A percentile compares a stretch with the other conserved stretches of the same genome.
phyloP scores from a whole-genome alignment of 805 yeast genomes.

The Lachancea cidri region DNA sequence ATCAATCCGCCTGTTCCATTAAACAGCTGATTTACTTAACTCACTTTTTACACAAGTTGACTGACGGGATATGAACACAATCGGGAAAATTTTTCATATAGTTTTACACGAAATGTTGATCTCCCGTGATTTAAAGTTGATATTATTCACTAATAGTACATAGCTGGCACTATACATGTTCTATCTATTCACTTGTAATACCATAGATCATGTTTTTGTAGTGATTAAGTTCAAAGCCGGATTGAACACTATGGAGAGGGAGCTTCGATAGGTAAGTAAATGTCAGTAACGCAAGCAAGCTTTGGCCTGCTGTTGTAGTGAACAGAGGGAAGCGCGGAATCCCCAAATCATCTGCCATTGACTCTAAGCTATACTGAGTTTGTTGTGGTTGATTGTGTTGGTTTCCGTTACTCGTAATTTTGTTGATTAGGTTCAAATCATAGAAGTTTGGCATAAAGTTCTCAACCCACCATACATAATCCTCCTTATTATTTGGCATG shows the following conservation, averaged over 20 bases:
- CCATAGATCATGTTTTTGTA: slow-evolving; percentile 53
- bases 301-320: slow-evolving; percentile 58
- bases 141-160: too few relatives aligned
- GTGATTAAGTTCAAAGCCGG: slow-evolving; percentile 34
- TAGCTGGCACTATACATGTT: too few relatives aligned
- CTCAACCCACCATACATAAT: slow-evolving; percentile 64
- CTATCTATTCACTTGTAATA: slow-evolving; percentile 23
- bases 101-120: too few relatives aligned
- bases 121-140: too few relatives aligned
- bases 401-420: slow-evolving; percentile 21
- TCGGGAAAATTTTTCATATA: neutral
- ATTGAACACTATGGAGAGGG: slow-evolving; percentile 32
- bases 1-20: neutral
- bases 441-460: slow-evolving; percentile 75
- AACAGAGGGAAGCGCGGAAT: slow-evolving; percentile 54
- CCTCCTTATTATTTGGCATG: slow-evolving; percentile 78
- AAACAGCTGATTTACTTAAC: neutral
- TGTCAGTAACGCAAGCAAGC: slow-evolving; percentile 58
- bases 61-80: neutral
- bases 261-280: slow-evolving; percentile 49
- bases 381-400: slow-evolving; percentile 14
- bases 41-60: neutral
- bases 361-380: slow-evolving; percentile 40
- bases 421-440: slow-evolving; percentile 64
- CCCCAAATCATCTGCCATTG: slow-evolving; percentile 64